Evolutionary conservation across 2,329 filamentous ascomycete species (phyloP), one percentile per base, ranked within the genome.

Genomic region (Aspergillus hiratsukae): DNA sequence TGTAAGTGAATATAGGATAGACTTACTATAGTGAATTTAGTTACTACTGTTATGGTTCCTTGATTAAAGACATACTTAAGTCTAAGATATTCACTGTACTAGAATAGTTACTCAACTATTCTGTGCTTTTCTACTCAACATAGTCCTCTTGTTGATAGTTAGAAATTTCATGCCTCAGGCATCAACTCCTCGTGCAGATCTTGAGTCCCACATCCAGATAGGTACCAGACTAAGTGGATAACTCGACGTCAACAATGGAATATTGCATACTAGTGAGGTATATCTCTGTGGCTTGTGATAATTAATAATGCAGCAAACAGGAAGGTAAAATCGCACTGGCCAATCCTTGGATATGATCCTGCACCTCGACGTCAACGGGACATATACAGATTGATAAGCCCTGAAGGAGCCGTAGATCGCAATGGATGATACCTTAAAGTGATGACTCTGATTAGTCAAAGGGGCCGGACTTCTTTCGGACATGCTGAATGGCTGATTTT

Each of bases 301-400:
- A 37, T 37, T 37, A 17, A 37, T 37, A 17, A 37, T 37, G 3
- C 31, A 35, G 31, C 31, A 35, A 35, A 17, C 5, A 17, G 31
- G 2, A 37, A 37, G 14, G 14, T 37, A 17, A 35, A 35, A 35
- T 35, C 1, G 14, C 31, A 11, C 11, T 35, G 31, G 31, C 3
- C 31, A 6, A 17, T 37, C 31, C 31, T 37, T 17, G 14, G 5
- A 37, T 14, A 17, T 35, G 3, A 3, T 31, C 31, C 11, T 17
- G 31, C 14, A 5, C 31, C 31, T 37, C 31, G 5, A 35, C 14
- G 31, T 37, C 14, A 37, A 37, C 5, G 1, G 14, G 14, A 35
- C 11, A 35, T 23, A 27, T 23, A 17, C 48, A 51, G 59, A 59
- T 63, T 58, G 56, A 46, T 58, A 41, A 10, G 29, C 45, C 51